Percentiles rank a stretch among this genome's conserved stretches.
phyloP scores from a whole-genome alignment of 1,284 basidiomycete genomes.

The Ganoderma multipileum region DNA sequence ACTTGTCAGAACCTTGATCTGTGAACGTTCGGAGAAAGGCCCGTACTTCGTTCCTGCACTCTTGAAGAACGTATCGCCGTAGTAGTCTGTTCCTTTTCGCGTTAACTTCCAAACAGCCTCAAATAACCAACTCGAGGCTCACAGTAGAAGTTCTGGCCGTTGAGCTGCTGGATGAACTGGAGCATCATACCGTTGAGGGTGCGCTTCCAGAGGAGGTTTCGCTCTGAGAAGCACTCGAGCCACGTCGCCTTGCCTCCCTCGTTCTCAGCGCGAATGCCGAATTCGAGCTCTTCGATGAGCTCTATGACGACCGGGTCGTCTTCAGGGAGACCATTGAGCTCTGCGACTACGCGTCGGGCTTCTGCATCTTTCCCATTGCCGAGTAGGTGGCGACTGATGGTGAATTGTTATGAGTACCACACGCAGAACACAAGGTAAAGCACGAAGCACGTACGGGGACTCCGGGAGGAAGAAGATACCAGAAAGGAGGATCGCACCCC shows the following conservation, averaged over 20 bases:
- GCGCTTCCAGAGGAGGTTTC: constrained; percentile 75
- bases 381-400: constrained; percentile 64
- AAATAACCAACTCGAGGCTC: constrained; percentile 31
- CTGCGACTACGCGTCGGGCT: constrained; percentile 68
- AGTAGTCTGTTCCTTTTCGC: constrained; percentile 59
- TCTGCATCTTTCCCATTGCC: constrained; percentile 58
- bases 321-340: constrained; percentile 66
- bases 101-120: neutral
- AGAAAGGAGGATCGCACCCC: constrained; percentile 70
- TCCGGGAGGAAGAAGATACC: constrained; percentile 82
- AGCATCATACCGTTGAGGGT: constrained; percentile 83
- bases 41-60: constrained; percentile 69
- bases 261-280: constrained; percentile 73
- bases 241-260: constrained; percentile 82
- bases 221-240: constrained; percentile 77
- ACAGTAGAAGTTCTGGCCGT: constrained; percentile 82
- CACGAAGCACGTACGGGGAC: constrained; percentile 65
- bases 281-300: constrained; percentile 73
- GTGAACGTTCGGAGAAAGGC: neutral
- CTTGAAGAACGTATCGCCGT: constrained; percentile 85
- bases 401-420: neutral
- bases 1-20: neutral
- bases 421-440: neutral
- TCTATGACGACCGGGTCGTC: constrained; percentile 71
- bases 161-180: constrained; percentile 83